Evolutionary conservation across 164 flowering plant species (phyloP).

Genomic region (Berberis thunbergii): DNA sequence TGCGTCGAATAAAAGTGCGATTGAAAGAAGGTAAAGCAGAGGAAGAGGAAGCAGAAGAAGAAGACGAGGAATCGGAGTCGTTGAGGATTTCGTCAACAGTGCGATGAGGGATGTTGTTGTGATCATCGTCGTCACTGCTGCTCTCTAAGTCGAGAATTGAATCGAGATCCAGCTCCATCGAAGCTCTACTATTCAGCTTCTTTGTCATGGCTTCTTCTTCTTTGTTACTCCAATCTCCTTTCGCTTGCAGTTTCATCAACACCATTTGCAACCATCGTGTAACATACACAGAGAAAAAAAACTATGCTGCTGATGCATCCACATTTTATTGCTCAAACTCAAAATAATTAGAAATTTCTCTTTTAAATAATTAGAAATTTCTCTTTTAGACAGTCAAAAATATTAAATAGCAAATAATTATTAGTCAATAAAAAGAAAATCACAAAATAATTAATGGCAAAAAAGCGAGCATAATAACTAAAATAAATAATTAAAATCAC

Average conservation of each 20-base stretch:
- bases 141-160: conserved; percentile 40
- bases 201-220: background rate
- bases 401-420: background rate
- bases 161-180: conserved; percentile 29
- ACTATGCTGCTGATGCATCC: no score
- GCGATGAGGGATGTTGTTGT: conserved; percentile 29
- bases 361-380: no score
- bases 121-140: conserved; percentile 26
- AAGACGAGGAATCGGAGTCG: conserved; percentile 51
- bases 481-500: no score
- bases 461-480: no score
- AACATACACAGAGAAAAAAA: no score
- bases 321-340: no score
- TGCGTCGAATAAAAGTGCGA: conserved; percentile 1
- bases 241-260: no score
- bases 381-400: background rate
- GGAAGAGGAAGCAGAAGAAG: conserved; percentile 31
- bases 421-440: background rate
- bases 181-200: background rate
- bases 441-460: no score
- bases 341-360: no score
- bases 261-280: no score
- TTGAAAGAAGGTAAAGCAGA: conserved; percentile 5
- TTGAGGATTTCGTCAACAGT: conserved; percentile 78
- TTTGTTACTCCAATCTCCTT: background rate